Conservation (phyloP, 331 rosid genomes). For the Malus hybrid region DNA sequence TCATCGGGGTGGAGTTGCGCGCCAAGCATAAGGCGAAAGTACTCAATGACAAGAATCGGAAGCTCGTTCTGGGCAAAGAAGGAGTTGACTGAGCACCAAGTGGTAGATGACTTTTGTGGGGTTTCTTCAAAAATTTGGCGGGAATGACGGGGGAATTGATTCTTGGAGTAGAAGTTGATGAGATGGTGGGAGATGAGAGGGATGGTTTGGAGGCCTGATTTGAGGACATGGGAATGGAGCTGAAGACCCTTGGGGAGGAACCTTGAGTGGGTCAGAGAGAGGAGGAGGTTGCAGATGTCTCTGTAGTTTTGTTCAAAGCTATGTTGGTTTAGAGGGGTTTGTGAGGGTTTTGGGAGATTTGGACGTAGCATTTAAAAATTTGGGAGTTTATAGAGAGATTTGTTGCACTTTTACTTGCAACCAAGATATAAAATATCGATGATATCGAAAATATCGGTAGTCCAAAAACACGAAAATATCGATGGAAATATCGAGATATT, state of each 20-base stretch:
- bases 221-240: conserved; percentile 66
- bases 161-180: conserved; percentile 82
- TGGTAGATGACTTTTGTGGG: conserved; percentile 42
- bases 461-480: too few species aligned
- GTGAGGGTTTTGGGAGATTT: too few species aligned
- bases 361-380: too few species aligned
- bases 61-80: conserved; percentile 72
- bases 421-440: too few species aligned
- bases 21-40: conserved; percentile 58
- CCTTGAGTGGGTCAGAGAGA: conserved; percentile 48
- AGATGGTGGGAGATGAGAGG: conserved; percentile 70
- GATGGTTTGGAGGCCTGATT: conserved; percentile 47
- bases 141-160: conserved; percentile 45
- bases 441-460: too few species aligned
- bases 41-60: conserved; percentile 44
- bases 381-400: too few species aligned
- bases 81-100: conserved; percentile 78
- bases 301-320: conserved; percentile 31
- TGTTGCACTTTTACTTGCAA: too few species aligned
- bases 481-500: too few species aligned
- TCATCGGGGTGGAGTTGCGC: conserved; percentile 43
- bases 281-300: conserved; percentile 42
- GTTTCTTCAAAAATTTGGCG: conserved; percentile 38
- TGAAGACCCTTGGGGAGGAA: conserved; percentile 62
- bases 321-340: too few species aligned